Evolutionary conservation across 176 grass and related monocot species (phyloP).

Genomic region (Rhynchospora tenuis): DNA sequence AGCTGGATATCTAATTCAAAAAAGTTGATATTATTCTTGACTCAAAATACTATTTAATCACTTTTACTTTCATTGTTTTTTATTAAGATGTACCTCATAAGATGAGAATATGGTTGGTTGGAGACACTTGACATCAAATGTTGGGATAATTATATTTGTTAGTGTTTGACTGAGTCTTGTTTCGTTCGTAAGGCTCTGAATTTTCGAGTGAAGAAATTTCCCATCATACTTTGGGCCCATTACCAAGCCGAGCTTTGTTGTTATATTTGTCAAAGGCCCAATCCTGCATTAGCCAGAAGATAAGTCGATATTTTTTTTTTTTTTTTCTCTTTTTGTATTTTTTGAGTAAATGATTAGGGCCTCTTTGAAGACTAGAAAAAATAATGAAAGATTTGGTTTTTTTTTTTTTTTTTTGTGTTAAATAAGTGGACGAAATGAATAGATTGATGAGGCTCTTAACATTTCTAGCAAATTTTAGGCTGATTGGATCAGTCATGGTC

Average conservation of each 20-base stretch:
- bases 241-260: not conserved
- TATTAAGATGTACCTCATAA: constrained; percentile 26
- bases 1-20: no score
- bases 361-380: no score
- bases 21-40: not conserved
- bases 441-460: no score
- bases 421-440: no score
- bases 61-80: not conserved
- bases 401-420: no score
- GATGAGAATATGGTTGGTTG: constrained; percentile 61
- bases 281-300: not conserved
- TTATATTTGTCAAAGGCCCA: not conserved
- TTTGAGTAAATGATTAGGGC: no score
- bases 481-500: no score
- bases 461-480: no score
- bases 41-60: not conserved
- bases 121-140: constrained; percentile 47
- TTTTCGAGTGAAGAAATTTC: constrained; percentile 39
- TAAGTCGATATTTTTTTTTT: not conserved
- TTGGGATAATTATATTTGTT: constrained; percentile 49
- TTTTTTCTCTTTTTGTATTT: no score
- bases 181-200: constrained; percentile 28
- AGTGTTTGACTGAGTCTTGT: constrained; percentile 27
- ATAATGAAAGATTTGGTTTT: no score
- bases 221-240: constrained; percentile 45